A percentile compares a stretch with the other conserved stretches of the same genome.
These are phyloP conservation scores for Canavalia ensiformis DNA, from an alignment of 306 rosid genomes.

Conservation along the genomic window DNA sequence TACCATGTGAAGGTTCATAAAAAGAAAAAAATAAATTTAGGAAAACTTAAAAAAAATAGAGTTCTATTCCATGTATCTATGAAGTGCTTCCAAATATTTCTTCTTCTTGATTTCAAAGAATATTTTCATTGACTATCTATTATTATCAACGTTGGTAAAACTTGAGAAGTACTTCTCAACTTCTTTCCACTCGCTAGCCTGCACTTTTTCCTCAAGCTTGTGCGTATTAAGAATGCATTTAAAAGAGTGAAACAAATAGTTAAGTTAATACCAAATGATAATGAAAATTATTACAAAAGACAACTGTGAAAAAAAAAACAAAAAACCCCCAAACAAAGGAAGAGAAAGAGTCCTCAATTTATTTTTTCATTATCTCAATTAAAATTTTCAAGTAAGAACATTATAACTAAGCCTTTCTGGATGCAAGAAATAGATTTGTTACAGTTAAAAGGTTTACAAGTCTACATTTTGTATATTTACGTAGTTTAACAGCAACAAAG, in stretches of 20 bases:
- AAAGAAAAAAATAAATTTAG: slow-evolving; percentile 16
- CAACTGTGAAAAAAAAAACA: background rate
- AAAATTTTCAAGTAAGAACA: background rate
- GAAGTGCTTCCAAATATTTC: slow-evolving; percentile 93
- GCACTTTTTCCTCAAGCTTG: slow-evolving; percentile 92
- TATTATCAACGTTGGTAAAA: slow-evolving; percentile 80
- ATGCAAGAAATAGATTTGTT: background rate
- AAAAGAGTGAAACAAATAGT: slow-evolving; percentile 21
- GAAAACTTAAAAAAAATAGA: slow-evolving; percentile 11
- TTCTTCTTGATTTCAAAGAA: slow-evolving; percentile 90
- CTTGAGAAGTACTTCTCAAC: slow-evolving; percentile 87
- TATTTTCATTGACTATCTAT: slow-evolving; percentile 51
- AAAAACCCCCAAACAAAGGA: background rate
- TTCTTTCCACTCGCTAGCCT: slow-evolving; percentile 92
- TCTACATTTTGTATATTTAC: background rate
- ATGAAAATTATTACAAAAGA: background rate
- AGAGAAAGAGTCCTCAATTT: background rate
- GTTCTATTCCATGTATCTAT: slow-evolving; percentile 58
- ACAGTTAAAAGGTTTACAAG: background rate
- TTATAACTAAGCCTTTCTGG: slow-evolving; percentile 5
- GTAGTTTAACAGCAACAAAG: background rate
- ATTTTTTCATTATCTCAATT: background rate
- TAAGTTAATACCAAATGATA: slow-evolving; percentile 16
- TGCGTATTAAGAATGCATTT: slow-evolving; percentile 24
- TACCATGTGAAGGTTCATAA: slow-evolving; percentile 20